A percentile compares a stretch with the other conserved stretches of the same genome.
Evolutionary conservation across 106 monocot genomes (phyloP).

Genomic region (Alisma plantagoaquatica): DNA sequence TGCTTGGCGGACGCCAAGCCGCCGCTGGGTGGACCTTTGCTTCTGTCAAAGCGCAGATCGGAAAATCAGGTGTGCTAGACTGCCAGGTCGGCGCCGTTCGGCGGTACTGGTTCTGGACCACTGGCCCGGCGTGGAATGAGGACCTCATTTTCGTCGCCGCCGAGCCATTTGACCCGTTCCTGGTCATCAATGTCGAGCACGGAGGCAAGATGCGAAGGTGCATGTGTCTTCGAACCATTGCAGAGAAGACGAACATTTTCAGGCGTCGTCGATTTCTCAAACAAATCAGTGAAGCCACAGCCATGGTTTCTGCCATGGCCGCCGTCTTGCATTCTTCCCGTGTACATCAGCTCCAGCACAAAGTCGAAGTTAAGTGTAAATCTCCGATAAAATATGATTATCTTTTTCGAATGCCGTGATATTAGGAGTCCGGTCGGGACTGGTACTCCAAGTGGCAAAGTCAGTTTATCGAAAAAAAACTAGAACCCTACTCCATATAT

Average conservation of each 20-base stretch:
- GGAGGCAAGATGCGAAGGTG: constrained; percentile 25
- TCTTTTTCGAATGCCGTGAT: too few relatives aligned
- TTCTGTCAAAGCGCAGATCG: constrained; percentile 68
- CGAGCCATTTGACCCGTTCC: constrained; percentile 70
- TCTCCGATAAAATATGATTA: too few relatives aligned
- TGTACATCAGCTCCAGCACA: too few relatives aligned
- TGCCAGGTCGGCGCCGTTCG: not conserved
- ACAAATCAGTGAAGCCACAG: too few relatives aligned
- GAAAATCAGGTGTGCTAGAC: constrained; percentile 58
- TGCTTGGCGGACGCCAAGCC: not conserved
- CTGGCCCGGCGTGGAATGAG: constrained; percentile 69
- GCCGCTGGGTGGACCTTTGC: constrained; percentile 37
- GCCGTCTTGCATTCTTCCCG: too few relatives aligned
- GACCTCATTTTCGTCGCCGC: too few relatives aligned
- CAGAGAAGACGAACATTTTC: constrained; percentile 43
- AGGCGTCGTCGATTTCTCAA: constrained; percentile 59
- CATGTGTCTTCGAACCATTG: constrained; percentile 45
- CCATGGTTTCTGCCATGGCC: too few relatives aligned
- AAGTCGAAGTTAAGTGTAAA: too few relatives aligned
- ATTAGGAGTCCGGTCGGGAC: too few relatives aligned
- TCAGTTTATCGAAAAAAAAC: too few relatives aligned
- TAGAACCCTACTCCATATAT: too few relatives aligned
- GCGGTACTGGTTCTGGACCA: constrained; percentile 17
- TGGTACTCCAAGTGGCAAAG: too few relatives aligned
- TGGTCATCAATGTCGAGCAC: constrained; percentile 53